Conservation (phyloP, 331 rosid species). For the Spiraea crenata region DNA sequence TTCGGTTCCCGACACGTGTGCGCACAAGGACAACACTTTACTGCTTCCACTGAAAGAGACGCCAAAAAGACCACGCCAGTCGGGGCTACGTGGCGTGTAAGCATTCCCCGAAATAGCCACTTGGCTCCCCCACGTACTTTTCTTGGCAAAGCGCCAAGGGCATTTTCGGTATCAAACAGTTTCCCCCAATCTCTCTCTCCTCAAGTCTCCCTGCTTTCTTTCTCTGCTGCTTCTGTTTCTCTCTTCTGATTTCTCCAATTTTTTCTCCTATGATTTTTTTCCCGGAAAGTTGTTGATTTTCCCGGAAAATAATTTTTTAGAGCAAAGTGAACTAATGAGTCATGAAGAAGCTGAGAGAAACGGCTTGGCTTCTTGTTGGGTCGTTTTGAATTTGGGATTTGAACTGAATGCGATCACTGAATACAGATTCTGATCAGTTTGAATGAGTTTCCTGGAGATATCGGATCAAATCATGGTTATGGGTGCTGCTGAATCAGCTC, state of each 20-base stretch:
- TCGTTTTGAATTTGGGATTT: slow-evolving; percentile 24
- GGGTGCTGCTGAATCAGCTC: slow-evolving; percentile 37
- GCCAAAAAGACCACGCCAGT: slow-evolving; percentile 30
- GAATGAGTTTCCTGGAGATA: slow-evolving; percentile 14
- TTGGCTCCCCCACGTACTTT: slow-evolving; percentile 41
- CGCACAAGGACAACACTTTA: slow-evolving; percentile 12
- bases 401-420: slow-evolving; percentile 14
- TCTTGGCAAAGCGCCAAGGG: slow-evolving; percentile 40
- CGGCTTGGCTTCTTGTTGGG: neutral
- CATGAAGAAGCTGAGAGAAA: neutral
- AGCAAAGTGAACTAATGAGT: slow-evolving; percentile 3
- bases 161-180: slow-evolving; percentile 30
- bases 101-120: slow-evolving; percentile 36
- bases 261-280: neutral
- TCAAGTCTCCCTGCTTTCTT: neutral
- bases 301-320: no score
- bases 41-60: slow-evolving; percentile 36
- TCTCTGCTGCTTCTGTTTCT: neutral
- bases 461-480: neutral
- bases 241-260: neutral
- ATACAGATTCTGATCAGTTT: slow-evolving; percentile 1
- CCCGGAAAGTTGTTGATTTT: no score
- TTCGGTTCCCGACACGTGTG: slow-evolving; percentile 50
- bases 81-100: slow-evolving; percentile 50
- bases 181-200: slow-evolving; percentile 2